Base-by-base conservation (phyloP, 495 filamentous ascomycete species). In the Podospora sp. region DNA sequence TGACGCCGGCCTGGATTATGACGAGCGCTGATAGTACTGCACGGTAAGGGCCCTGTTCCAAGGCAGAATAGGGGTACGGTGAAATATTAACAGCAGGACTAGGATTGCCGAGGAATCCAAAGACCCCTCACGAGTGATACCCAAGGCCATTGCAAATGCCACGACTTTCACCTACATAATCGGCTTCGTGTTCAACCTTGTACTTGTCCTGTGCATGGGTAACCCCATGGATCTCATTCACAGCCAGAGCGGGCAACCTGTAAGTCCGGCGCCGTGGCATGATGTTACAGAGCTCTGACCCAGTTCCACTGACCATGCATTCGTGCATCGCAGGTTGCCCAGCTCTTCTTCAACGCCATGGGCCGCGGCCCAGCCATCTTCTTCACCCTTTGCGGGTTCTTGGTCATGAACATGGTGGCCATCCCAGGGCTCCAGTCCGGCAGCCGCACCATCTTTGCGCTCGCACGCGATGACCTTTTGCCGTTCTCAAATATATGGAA, bases 1-100 rank as follows among this genome's bases (percentile, higher is more conserved):
- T 91, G 24, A 87, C 86, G 9, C 89, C 89, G 26, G 85, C 86
- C 0, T 91, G 89, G 87, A 89, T 86, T 51, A 88, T 88, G 76
- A 75, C 73, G n/a, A 68, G 68, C 26, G 73, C 73, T 12, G 75
- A 77, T 49, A 74, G 75, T 52, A 72, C 73, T 12, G 75, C 73
- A 21, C 71, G 75, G 74, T 75, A 67, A 64, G 69, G n/a, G 0
- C 53, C 33, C 5, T 25, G 27, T 21, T 21, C 46, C n/a, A 14
- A 22, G 1, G 18, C 14, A 22, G 11, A 20, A 6, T 9, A 4
- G 21, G 0, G 8, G 27, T 6, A 3, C 11, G 1, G 14, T 25
- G 18, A 16, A 6, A 4, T 33, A 2, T 16, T 50, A 14, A 29
- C 0, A 4, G 0, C 50, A 6, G 6, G 16, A 2, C 25, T 25